Evolutionary conservation across 2,329 filamentous ascomycete species (phyloP).

Genomic region (Fusarium verrucosum): DNA sequence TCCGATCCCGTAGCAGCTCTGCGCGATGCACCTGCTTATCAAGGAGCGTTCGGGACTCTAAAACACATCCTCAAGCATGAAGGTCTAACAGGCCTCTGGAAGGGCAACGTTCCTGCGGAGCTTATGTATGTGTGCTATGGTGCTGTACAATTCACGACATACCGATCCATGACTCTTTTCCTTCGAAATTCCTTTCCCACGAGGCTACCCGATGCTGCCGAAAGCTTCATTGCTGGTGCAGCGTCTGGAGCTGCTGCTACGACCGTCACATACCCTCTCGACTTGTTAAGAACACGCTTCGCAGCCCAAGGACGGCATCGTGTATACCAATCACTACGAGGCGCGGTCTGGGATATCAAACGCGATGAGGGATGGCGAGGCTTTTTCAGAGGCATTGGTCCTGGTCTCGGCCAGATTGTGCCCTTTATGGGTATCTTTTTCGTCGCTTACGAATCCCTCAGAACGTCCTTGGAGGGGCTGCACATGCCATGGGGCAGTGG

Average conservation of each 20-base stretch:
- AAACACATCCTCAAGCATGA: slow-evolving; percentile 81
- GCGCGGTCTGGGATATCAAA: slow-evolving; percentile 77
- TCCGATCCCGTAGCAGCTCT: slow-evolving; percentile 75
- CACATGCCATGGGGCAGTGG: slow-evolving; percentile 76
- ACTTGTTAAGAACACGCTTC: slow-evolving; percentile 92
- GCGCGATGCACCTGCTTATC: slow-evolving; percentile 65
- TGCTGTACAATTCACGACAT: slow-evolving; percentile 87
- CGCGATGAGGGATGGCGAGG: slow-evolving; percentile 78
- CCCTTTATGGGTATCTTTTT: slow-evolving; percentile 99
- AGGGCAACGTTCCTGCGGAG: slow-evolving; percentile 96
- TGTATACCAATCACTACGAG: slow-evolving; percentile 77
- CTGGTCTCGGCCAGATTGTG: slow-evolving; percentile 85
- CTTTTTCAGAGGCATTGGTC: slow-evolving; percentile 88
- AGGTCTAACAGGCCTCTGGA: slow-evolving; percentile 90
- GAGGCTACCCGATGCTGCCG: slow-evolving; percentile 70
- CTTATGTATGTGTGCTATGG: slow-evolving; percentile 93
- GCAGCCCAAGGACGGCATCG: slow-evolving; percentile 87
- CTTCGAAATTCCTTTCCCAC: slow-evolving; percentile 63
- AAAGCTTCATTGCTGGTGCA: slow-evolving; percentile 86
- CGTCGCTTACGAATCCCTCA: slow-evolving; percentile 81
- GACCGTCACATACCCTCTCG: slow-evolving; percentile 86
- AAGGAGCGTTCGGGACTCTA: slow-evolving; percentile 80
- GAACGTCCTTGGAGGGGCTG: slow-evolving; percentile 64
- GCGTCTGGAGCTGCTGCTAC: slow-evolving; percentile 85
- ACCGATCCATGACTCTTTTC: slow-evolving; percentile 76